phyloP scores from a whole-genome alignment of 805 yeast species.

The Hanseniaspora singularis region DNA sequence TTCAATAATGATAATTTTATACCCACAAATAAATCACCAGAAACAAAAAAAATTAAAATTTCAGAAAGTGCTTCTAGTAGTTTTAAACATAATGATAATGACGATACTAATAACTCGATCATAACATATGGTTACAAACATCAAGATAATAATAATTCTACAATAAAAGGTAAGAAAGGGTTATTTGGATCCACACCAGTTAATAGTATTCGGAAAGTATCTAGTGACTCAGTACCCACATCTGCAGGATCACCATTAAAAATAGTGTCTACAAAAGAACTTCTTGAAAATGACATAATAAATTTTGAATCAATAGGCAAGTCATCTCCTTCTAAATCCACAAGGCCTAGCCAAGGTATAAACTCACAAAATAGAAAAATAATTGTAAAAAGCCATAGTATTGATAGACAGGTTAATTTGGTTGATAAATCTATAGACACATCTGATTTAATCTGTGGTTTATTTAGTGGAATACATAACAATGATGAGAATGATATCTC shows the following conservation, averaged over 20 bases:
- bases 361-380: background rate
- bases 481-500: background rate
- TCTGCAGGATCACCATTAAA: constrained; percentile 5
- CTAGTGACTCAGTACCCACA: background rate
- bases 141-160: background rate
- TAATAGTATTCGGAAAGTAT: background rate
- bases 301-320: constrained; percentile 10
- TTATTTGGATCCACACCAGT: background rate
- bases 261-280: background rate
- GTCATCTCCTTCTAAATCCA: background rate
- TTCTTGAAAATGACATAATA: constrained; percentile 4
- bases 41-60: too few relatives aligned
- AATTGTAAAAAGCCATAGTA: background rate
- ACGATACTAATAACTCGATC: too few relatives aligned
- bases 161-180: background rate
- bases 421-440: background rate
- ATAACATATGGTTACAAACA: too few relatives aligned
- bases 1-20: too few relatives aligned
- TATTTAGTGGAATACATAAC: background rate
- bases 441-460: background rate
- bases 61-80: too few relatives aligned
- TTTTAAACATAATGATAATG: too few relatives aligned
- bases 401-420: background rate
- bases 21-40: too few relatives aligned
- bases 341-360: background rate